A percentile compares a stretch with the other conserved stretches of the same genome.
These are phyloP conservation scores for Leishmania mexicana DNA, from an alignment of 208 protist species.

Conservation along the genomic window DNA sequence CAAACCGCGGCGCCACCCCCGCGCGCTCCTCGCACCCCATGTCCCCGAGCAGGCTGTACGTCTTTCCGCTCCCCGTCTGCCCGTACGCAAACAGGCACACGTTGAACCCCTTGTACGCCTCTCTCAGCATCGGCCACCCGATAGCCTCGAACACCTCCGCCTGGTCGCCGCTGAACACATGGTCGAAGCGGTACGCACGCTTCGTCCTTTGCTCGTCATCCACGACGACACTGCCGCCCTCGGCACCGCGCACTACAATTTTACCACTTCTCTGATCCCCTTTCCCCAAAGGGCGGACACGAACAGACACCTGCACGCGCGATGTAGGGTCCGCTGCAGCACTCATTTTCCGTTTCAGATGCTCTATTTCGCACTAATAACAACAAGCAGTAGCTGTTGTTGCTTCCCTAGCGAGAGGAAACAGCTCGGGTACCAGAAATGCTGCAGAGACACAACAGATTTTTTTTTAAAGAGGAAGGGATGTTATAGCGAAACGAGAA, in stretches of 20 bases:
- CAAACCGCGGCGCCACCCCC: constrained; percentile 44
- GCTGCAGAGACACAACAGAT: not conserved
- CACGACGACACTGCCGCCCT: constrained; percentile 17
- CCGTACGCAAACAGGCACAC: constrained; percentile 84
- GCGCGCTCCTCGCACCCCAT: constrained; percentile 33
- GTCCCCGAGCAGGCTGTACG: constrained; percentile 76
- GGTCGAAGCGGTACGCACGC: constrained; percentile 41
- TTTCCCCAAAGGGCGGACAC: constrained; percentile 23
- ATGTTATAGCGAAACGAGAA: not conserved
- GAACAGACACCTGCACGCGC: constrained; percentile 39
- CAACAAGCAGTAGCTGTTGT: not conserved
- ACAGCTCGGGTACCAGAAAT: not conserved
- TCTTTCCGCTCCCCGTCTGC: constrained; percentile 82
- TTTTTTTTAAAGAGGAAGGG: not conserved
- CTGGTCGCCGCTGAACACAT: constrained; percentile 55
- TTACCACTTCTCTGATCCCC: constrained; percentile 22
- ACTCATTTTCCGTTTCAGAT: not conserved
- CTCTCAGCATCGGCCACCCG: constrained; percentile 75
- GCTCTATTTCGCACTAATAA: not conserved
- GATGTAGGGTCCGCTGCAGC: not conserved
- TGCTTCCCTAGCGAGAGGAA: not conserved
- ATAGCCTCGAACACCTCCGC: constrained; percentile 70
- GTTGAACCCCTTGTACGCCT: constrained; percentile 87
- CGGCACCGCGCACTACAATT: constrained; percentile 7
- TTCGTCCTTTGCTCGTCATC: constrained; percentile 31